Conservation (phyloP, 306 rosid species). For the Castanea crenata region DNA sequence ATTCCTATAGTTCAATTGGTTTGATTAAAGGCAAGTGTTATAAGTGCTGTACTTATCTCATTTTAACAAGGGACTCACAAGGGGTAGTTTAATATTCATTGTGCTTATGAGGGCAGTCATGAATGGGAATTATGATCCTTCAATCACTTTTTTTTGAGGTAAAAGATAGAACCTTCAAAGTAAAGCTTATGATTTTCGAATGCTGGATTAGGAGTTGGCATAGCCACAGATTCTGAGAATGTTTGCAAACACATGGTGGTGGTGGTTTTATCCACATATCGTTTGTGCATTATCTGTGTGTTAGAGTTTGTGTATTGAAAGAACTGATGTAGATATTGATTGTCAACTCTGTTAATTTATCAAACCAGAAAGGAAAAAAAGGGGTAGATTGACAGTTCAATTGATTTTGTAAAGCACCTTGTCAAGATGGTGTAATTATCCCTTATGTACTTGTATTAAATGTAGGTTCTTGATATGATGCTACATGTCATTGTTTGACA, state of each 20-base stretch:
- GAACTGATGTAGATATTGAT: neutral
- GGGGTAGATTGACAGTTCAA: neutral
- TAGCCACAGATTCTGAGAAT: neutral
- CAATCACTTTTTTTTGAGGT: too few relatives aligned
- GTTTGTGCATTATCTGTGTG: neutral
- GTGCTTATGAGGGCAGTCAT: neutral
- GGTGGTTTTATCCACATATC: neutral
- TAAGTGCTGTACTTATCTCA: neutral
- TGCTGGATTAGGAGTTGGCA: neutral
- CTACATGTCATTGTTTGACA: neutral
- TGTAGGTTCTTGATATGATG: neutral
- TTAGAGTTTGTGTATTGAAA: neutral
- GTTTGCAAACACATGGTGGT: neutral
- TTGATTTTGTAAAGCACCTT: neutral
- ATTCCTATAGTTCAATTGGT: neutral
- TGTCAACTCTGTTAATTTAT: neutral
- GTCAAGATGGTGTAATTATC: neutral
- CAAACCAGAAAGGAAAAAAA: neutral
- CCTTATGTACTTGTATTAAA: neutral
- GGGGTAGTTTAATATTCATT: neutral
- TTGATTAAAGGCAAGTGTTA: neutral
- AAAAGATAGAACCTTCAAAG: neutral
- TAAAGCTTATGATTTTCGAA: neutral
- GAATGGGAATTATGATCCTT: neutral
- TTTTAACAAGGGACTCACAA: neutral